These are phyloP conservation scores for Ceratocystis colombiana DNA, from an alignment of 2,329 filamentous ascomycete genomes.

Conservation along the genomic window DNA sequence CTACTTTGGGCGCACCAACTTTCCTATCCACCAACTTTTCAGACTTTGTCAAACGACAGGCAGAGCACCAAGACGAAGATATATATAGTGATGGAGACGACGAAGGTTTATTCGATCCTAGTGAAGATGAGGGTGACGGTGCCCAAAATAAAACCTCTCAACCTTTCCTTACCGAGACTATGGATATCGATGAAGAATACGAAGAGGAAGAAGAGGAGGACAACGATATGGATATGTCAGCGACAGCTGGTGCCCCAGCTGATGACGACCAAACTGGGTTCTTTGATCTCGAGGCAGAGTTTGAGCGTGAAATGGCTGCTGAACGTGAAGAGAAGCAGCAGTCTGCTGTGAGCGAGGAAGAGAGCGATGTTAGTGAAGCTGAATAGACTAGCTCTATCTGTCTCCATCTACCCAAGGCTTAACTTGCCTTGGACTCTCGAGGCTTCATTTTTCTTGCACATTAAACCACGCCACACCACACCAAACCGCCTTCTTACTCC, in stretches of 20 bases:
- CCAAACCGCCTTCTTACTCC: neutral
- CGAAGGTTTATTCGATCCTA: slow-evolving; percentile 28
- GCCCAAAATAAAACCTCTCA: slow-evolving; percentile 29
- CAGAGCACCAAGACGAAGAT: slow-evolving; percentile 28
- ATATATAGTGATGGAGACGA: slow-evolving; percentile 38
- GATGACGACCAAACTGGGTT: slow-evolving; percentile 30
- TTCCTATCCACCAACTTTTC: slow-evolving; percentile 41
- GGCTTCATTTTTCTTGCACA: neutral
- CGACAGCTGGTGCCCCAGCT: neutral
- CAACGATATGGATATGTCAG: slow-evolving; percentile 26
- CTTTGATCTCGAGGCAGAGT: slow-evolving; percentile 29
- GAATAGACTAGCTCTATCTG: slow-evolving; percentile 36
- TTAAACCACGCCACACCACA: neutral
- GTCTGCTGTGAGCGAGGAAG: slow-evolving; percentile 37
- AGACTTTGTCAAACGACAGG: slow-evolving; percentile 42
- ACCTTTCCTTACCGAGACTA: slow-evolving; percentile 25
- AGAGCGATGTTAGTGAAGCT: slow-evolving; percentile 58
- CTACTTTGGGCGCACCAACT: slow-evolving; percentile 34
- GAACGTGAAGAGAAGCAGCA: slow-evolving; percentile 47
- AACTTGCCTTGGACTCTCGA: neutral
- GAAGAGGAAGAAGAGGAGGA: slow-evolving; percentile 27
- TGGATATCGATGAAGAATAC: slow-evolving; percentile 28
- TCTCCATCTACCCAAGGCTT: neutral
- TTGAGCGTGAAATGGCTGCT: slow-evolving; percentile 46
- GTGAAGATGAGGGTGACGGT: slow-evolving; percentile 38